phyloP scores from a whole-genome alignment of 129 eudicot species.

The Ambrosia trifida region DNA sequence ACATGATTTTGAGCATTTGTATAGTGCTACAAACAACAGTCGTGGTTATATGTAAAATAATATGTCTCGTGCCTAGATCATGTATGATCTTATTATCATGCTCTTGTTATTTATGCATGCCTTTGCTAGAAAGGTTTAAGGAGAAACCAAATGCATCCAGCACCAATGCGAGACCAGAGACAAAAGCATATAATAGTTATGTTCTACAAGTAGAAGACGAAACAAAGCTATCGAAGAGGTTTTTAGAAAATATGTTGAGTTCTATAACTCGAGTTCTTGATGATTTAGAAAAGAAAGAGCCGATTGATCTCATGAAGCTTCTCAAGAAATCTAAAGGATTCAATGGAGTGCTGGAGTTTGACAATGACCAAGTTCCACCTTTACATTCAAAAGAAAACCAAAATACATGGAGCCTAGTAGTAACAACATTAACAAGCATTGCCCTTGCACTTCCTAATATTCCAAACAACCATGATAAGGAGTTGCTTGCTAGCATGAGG shows the following conservation, averaged over 20 bases:
- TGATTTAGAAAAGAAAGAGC: slow-evolving; percentile 29
- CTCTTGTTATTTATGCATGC: background rate
- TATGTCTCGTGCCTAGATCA: slow-evolving; percentile 8
- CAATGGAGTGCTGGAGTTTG: slow-evolving; percentile 35
- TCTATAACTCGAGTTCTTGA: slow-evolving; percentile 23
- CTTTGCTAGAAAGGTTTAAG: background rate
- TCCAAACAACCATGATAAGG: background rate
- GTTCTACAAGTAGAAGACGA: slow-evolving; percentile 13
- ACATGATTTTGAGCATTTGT: slow-evolving; percentile 18
- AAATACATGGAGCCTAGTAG: slow-evolving; percentile 41
- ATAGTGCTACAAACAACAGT: slow-evolving; percentile 27
- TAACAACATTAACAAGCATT: slow-evolving; percentile 43
- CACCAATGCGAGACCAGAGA: background rate
- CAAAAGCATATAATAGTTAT: slow-evolving; percentile 14
- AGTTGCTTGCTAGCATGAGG: slow-evolving; percentile 17
- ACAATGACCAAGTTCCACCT: slow-evolving; percentile 27
- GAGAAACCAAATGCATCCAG: background rate
- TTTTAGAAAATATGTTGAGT: background rate
- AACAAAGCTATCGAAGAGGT: slow-evolving; percentile 9
- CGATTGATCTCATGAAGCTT: slow-evolving; percentile 24
- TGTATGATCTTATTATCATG: slow-evolving; percentile 2
- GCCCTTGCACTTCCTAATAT: slow-evolving; percentile 44
- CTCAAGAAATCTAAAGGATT: slow-evolving; percentile 24
- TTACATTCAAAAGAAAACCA: slow-evolving; percentile 30
- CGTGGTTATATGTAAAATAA: slow-evolving; percentile 30